phyloP scores from a whole-genome alignment of 2,329 filamentous ascomycete genomes.

The Diplodia intermedia region DNA sequence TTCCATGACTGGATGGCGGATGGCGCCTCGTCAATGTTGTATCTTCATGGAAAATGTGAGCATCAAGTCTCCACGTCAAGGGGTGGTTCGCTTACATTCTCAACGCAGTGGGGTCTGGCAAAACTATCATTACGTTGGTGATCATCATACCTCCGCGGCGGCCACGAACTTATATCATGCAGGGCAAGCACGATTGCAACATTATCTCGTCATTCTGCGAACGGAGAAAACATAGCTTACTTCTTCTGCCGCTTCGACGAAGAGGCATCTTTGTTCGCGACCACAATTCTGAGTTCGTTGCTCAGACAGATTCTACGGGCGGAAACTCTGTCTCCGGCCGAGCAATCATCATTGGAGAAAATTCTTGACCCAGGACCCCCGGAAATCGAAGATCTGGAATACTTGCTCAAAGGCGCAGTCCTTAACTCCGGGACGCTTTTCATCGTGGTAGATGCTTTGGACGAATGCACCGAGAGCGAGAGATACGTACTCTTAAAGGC shows the following conservation, averaged over 20 bases:
- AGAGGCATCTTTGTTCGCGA: neutral
- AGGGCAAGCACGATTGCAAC: neutral
- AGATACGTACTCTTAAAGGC: neutral
- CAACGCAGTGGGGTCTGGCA: neutral
- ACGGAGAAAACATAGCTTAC: neutral
- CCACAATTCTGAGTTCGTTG: neutral
- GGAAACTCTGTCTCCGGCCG: neutral
- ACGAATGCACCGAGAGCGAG: neutral
- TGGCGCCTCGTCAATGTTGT: neutral
- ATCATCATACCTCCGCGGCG: neutral
- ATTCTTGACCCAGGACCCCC: neutral
- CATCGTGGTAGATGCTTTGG: neutral
- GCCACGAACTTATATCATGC: too few relatives aligned
- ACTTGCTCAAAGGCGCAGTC: neutral
- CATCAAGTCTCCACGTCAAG: neutral
- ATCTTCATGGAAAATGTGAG: neutral
- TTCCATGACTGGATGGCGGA: neutral
- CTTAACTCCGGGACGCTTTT: neutral
- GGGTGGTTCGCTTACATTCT: neutral
- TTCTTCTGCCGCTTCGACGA: conserved; percentile 13
- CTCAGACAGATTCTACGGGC: neutral
- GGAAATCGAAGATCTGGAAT: neutral
- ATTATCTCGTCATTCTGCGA: neutral
- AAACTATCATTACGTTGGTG: neutral
- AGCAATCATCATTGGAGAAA: neutral